Percentiles rank a stretch among this genome's conserved stretches.
Evolutionary conservation across 2,329 filamentous ascomycete genomes (phyloP).

Genomic region (Cordyceps cicadae): DNA sequence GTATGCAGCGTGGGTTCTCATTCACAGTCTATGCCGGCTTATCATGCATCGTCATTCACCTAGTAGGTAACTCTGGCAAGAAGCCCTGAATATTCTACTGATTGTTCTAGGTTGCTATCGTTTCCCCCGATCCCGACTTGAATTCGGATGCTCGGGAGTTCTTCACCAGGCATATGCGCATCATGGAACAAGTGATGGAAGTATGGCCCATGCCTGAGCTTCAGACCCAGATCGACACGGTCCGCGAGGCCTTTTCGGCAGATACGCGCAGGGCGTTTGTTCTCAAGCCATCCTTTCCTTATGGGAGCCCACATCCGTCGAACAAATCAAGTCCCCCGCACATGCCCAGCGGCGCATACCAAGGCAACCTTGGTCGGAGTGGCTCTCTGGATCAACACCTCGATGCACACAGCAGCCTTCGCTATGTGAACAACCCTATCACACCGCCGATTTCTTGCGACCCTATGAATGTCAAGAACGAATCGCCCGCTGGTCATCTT

Average conservation of each 20-base stretch:
- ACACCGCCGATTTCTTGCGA: conserved; percentile 72
- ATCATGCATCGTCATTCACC: conserved; percentile 84
- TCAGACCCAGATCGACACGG: conserved; percentile 78
- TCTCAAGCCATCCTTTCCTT: conserved; percentile 78
- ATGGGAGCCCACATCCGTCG: conserved; percentile 66
- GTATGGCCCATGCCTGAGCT: conserved; percentile 86
- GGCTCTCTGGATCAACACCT: conserved; percentile 48
- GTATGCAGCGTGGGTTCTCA: conserved; percentile 89
- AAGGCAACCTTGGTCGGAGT: conserved; percentile 35
- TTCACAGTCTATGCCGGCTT: conserved; percentile 91
- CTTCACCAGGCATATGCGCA: conserved; percentile 88
- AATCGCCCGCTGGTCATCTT: conserved; percentile 63
- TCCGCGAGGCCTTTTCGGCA: conserved; percentile 85
- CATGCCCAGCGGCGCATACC: conserved; percentile 40
- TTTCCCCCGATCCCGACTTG: conserved; percentile 83
- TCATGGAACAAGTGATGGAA: conserved; percentile 75
- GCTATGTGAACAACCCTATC: conserved; percentile 63
- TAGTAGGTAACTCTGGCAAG: conserved; percentile 53
- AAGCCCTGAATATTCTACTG: neutral
- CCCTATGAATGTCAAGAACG: conserved; percentile 66
- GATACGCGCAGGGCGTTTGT: conserved; percentile 80
- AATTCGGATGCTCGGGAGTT: conserved; percentile 79
- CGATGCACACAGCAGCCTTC: conserved; percentile 44
- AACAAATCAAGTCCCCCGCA: conserved; percentile 55
- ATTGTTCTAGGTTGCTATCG: conserved; percentile 67